phyloP scores from a whole-genome alignment of 306 rosid genomes.

The Luffa acutangula region DNA sequence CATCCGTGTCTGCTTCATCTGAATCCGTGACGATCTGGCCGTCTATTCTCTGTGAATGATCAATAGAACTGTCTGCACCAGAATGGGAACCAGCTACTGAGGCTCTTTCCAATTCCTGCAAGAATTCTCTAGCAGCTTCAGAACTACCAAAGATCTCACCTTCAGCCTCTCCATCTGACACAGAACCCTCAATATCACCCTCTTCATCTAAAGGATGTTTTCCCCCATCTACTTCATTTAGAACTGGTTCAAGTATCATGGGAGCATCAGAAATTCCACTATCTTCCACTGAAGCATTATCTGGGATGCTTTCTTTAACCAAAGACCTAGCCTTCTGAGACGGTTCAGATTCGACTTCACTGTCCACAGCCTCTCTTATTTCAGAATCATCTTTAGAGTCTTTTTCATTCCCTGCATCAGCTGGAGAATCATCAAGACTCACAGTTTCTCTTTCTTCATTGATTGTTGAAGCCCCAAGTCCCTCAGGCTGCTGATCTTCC shows the following conservation, averaged over 20 bases:
- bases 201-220: slow-evolving; percentile 19
- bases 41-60: slow-evolving; percentile 52
- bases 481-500: slow-evolving; percentile 16
- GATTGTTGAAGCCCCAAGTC: slow-evolving; percentile 1
- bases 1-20: slow-evolving; percentile 74
- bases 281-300: slow-evolving; percentile 14
- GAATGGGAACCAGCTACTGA: slow-evolving; percentile 37
- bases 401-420: slow-evolving; percentile 11
- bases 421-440: slow-evolving; percentile 8
- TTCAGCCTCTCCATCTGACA: slow-evolving; percentile 46
- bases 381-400: slow-evolving; percentile 16
- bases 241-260: slow-evolving; percentile 14
- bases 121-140: slow-evolving; percentile 49
- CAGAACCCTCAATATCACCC: slow-evolving; percentile 31
- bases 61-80: slow-evolving; percentile 42
- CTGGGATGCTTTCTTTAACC: slow-evolving; percentile 5
- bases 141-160: slow-evolving; percentile 53
- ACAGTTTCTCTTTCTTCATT: slow-evolving; percentile 9
- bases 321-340: neutral
- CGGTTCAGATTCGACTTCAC: slow-evolving; percentile 14
- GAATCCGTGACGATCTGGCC: slow-evolving; percentile 88
- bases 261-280: slow-evolving; percentile 13
- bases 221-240: slow-evolving; percentile 6
- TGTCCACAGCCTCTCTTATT: neutral
- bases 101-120: slow-evolving; percentile 59